Evolutionary conservation across 2,329 filamentous ascomycete genomes (phyloP).

Genomic region (Beauveria sp.): DNA sequence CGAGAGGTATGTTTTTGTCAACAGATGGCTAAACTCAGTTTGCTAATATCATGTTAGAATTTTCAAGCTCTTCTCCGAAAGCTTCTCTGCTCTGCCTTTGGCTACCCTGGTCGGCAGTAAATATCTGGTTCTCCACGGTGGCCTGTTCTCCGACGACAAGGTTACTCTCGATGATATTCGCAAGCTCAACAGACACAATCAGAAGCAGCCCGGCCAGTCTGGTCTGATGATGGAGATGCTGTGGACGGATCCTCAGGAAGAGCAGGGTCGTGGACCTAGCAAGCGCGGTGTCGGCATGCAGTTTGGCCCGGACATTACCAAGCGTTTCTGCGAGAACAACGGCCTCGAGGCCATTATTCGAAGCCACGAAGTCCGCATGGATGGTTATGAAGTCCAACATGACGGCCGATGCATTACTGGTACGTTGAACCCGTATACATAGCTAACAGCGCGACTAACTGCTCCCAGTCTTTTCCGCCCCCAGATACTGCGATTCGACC

Average conservation of each 20-base stretch:
- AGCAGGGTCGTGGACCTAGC: conserved; percentile 81
- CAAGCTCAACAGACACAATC: conserved; percentile 82
- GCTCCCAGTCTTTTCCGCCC: conserved; percentile 76
- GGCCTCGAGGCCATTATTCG: conserved; percentile 90
- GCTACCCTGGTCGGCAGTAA: conserved; percentile 88
- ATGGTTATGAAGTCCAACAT: conserved; percentile 97
- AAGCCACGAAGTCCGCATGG: conserved; percentile 97
- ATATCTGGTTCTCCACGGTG: conserved; percentile 88
- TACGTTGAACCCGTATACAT: conserved; percentile 30
- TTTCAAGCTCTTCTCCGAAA: conserved; percentile 97
- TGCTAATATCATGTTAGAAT: conserved; percentile 37
- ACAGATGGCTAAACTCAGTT: background rate
- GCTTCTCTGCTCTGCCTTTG: conserved; percentile 87
- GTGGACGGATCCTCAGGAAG: conserved; percentile 91
- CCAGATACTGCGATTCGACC: conserved; percentile 94
- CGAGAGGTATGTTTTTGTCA: conserved; percentile 48
- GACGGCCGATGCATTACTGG: conserved; percentile 90
- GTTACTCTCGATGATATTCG: conserved; percentile 88
- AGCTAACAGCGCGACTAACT: conserved; percentile 19
- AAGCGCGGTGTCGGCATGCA: conserved; percentile 95
- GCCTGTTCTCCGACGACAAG: conserved; percentile 92
- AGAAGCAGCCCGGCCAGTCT: conserved; percentile 85
- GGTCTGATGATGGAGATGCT: conserved; percentile 99
- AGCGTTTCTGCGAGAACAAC: conserved; percentile 94
- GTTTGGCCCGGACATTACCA: conserved; percentile 90